Conservation (phyloP, 306 rosid species). For the Pyrus pyrifolia region DNA sequence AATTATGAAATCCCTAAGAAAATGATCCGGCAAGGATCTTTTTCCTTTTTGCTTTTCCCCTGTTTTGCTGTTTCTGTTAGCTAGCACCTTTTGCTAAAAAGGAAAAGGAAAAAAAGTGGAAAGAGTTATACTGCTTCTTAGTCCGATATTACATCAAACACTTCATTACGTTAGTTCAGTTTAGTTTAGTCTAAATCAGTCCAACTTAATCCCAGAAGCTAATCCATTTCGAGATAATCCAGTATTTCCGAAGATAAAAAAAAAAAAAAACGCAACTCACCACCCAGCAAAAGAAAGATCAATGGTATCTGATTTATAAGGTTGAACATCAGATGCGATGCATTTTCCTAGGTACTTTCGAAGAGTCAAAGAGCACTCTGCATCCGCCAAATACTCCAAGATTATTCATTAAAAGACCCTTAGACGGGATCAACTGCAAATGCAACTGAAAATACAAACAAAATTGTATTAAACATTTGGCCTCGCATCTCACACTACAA, state of each 20-base stretch:
- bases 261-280: conserved; percentile 33
- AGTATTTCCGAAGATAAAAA: too few species aligned
- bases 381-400: conserved; percentile 85
- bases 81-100: too few species aligned
- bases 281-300: conserved; percentile 84
- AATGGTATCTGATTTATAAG: conserved; percentile 46
- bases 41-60: too few species aligned
- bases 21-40: too few species aligned
- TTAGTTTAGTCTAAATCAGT: too few species aligned
- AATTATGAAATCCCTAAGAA: too few species aligned
- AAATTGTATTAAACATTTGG: conserved; percentile 23
- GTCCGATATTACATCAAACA: too few species aligned
- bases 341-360: conserved; percentile 76
- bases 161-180: rapidly evolving
- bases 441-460: conserved; percentile 60
- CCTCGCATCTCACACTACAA: conserved; percentile 16
- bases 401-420: conserved; percentile 88
- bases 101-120: too few species aligned
- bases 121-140: too few species aligned
- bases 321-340: conserved; percentile 40
- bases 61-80: too few species aligned
- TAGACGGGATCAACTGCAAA: conserved; percentile 72
- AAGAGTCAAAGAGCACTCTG: conserved; percentile 85
- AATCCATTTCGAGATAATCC: too few species aligned
- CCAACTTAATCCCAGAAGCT: too few species aligned